Evolutionary conservation across 2,329 filamentous ascomycete species (phyloP).

Genomic region (Helminthosporium solani): DNA sequence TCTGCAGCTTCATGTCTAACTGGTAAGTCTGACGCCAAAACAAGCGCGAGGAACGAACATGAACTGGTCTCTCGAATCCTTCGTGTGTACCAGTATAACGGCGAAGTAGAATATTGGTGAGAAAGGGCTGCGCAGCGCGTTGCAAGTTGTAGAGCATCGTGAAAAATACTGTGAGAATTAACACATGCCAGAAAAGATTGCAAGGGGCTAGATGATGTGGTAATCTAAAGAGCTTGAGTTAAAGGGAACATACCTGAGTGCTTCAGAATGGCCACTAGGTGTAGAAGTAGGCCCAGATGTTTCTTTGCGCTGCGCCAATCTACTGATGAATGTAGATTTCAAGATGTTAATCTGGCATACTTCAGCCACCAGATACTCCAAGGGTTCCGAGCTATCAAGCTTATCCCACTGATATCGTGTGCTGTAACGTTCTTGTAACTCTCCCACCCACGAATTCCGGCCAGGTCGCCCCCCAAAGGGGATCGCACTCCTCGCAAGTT

Average conservation of each 20-base stretch:
- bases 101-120: slow-evolving; percentile 15
- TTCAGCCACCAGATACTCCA: slow-evolving; percentile 15
- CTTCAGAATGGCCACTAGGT: slow-evolving; percentile 9
- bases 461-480: slow-evolving; percentile 6
- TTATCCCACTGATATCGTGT: slow-evolving; percentile 10
- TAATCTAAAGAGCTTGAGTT: neutral
- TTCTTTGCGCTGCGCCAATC: slow-evolving; percentile 14
- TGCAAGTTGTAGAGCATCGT: slow-evolving; percentile 16
- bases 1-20: slow-evolving; percentile 10
- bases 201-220: neutral
- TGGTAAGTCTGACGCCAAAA: slow-evolving; percentile 9
- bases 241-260: slow-evolving; percentile 10
- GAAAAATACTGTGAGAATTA: slow-evolving; percentile 13
- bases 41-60: slow-evolving; percentile 16
- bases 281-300: slow-evolving; percentile 1
- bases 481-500: slow-evolving; percentile 3
- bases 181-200: neutral
- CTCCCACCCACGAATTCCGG: slow-evolving; percentile 8
- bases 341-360: slow-evolving; percentile 13
- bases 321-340: slow-evolving; percentile 16
- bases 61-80: slow-evolving; percentile 17
- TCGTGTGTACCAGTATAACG: slow-evolving; percentile 20
- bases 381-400: slow-evolving; percentile 12
- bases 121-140: slow-evolving; percentile 12
- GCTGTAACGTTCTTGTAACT: slow-evolving; percentile 12